A percentile compares a stretch with the other conserved stretches of the same genome.
Evolutionary conservation across 1,284 basidiomycete species (phyloP).

Genomic region (Malassezia nana): DNA sequence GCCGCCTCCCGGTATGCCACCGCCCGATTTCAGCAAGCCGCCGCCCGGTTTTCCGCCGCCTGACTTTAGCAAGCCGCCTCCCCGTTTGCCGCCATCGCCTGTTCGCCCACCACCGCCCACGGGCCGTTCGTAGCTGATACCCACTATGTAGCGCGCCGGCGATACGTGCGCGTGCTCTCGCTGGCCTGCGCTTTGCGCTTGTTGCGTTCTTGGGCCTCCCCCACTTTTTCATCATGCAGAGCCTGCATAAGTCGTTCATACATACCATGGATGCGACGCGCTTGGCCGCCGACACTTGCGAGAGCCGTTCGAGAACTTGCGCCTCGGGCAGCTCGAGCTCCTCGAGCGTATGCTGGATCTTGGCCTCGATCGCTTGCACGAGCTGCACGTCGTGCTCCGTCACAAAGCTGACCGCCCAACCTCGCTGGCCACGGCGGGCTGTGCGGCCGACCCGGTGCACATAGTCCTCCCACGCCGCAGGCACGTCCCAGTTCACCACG

Average conservation of each 20-base stretch:
- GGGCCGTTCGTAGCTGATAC: neutral
- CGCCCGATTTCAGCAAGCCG: conserved; percentile 8
- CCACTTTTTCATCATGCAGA: conserved; percentile 79
- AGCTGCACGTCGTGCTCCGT: conserved; percentile 84
- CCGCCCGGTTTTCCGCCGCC: conserved; percentile 7
- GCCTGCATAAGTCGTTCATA: conserved; percentile 8
- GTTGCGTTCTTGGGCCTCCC: conserved; percentile 72
- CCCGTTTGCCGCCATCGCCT: conserved; percentile 2
- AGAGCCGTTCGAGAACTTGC: conserved; percentile 73
- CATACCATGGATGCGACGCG: conserved; percentile 81
- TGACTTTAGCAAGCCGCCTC: conserved; percentile 4
- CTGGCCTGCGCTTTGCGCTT: conserved; percentile 54
- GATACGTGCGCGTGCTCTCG: neutral
- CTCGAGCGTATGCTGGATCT: conserved; percentile 58
- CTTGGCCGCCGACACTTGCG: conserved; percentile 80
- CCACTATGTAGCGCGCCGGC: neutral
- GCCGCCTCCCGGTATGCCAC: conserved; percentile 4
- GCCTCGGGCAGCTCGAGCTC: conserved; percentile 57
- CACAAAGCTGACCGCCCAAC: conserved; percentile 84
- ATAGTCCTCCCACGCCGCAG: conserved; percentile 57
- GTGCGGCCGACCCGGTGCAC: conserved; percentile 65
- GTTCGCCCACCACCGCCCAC: conserved; percentile 5
- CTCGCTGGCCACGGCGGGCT: conserved; percentile 80
- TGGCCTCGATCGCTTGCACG: conserved; percentile 70
- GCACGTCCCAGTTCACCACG: conserved; percentile 92